A percentile compares a stretch with the other conserved stretches of the same genome.
Conservation (phyloP, 2,329 filamentous ascomycete genomes). For the Trichoderma sp. region DNA sequence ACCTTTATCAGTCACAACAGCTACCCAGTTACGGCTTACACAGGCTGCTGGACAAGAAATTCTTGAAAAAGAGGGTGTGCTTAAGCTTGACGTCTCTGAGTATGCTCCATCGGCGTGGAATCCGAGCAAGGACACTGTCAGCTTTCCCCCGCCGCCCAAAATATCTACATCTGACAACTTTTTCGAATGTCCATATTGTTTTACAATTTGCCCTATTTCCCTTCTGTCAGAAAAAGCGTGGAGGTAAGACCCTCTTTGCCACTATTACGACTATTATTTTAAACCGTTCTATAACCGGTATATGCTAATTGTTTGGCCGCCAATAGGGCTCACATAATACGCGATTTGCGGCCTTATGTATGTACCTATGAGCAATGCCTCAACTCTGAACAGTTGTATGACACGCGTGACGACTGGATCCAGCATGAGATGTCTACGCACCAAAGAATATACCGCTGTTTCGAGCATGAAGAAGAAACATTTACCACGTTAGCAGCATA, state of each 20-base stretch:
- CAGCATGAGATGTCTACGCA: slow-evolving; percentile 10
- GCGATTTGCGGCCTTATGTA: slow-evolving; percentile 16
- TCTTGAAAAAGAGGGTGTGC: neutral
- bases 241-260: neutral
- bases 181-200: slow-evolving; percentile 23
- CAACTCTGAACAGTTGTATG: slow-evolving; percentile 9
- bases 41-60: neutral
- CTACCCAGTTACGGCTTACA: neutral
- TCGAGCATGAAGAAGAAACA: neutral
- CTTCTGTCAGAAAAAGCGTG: slow-evolving; percentile 13
- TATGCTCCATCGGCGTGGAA: slow-evolving; percentile 19
- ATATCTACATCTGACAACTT: neutral
- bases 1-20: neutral
- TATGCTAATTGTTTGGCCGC: no score
- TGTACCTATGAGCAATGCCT: slow-evolving; percentile 18
- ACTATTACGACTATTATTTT: no score
- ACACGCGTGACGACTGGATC: slow-evolving; percentile 16
- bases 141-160: slow-evolving; percentile 12
- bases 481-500: neutral
- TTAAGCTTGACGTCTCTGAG: neutral
- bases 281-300: no score
- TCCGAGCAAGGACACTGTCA: slow-evolving; percentile 15
- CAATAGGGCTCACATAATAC: slow-evolving; percentile 20
- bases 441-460: neutral
- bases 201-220: slow-evolving; percentile 9